Conservation (phyloP, 139 green algal genomes). For the Chlorokybus atmophyticus region DNA sequence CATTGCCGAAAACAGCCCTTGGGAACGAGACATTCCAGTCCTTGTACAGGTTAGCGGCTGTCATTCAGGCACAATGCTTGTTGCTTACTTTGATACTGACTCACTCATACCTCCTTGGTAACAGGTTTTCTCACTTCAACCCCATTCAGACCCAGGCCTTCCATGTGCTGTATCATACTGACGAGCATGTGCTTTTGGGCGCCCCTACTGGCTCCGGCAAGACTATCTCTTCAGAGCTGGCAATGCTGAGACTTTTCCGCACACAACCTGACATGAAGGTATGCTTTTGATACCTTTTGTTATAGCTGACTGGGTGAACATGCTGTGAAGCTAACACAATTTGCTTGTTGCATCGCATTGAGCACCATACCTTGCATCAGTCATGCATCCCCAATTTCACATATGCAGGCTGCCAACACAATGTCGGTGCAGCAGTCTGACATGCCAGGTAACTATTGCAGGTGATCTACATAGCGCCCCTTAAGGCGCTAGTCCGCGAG, state of each 20-base stretch:
- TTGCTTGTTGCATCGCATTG: no score
- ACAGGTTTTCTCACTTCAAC: constrained; percentile 97
- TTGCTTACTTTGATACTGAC: constrained; percentile 6
- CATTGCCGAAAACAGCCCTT: constrained; percentile 73
- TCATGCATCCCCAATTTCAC: no score
- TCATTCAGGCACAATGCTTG: not conserved
- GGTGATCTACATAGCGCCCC: constrained; percentile 91
- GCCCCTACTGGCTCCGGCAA: constrained; percentile 85
- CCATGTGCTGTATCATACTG: constrained; percentile 89
- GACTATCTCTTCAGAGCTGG: constrained; percentile 84
- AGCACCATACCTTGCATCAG: no score
- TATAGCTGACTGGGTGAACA: no score
- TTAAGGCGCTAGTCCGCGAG: constrained; percentile 92
- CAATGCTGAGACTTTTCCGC: constrained; percentile 72
- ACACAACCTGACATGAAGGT: constrained; percentile 32
- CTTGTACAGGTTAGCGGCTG: constrained; percentile 57
- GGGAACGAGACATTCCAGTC: constrained; percentile 46
- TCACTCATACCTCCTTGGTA: no score
- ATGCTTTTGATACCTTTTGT: no score
- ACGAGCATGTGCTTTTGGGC: constrained; percentile 86
- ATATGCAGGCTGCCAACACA: no score
- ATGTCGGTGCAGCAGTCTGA: no score
- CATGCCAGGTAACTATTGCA: no score
- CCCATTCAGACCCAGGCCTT: constrained; percentile 95
- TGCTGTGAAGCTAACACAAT: no score